These are phyloP conservation scores for Acacia pycnantha DNA, from an alignment of 331 rosid species.

Conservation along the genomic window DNA sequence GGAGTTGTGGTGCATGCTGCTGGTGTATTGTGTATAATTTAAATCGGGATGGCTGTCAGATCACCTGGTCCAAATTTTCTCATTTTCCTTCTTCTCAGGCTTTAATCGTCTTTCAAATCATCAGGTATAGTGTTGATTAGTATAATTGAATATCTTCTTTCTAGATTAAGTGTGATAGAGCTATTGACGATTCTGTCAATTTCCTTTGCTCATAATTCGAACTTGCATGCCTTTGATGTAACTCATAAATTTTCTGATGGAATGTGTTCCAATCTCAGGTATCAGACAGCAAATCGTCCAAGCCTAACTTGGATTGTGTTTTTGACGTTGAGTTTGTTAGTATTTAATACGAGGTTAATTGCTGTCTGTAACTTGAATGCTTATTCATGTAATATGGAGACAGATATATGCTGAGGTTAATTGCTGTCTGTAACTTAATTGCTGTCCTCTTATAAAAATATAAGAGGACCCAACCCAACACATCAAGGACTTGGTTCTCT, in stretches of 20 bases:
- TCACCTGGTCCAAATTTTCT: conserved; percentile 32
- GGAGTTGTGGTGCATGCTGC: conserved; percentile 13
- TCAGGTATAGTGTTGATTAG: conserved; percentile 31
- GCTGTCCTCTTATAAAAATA: too few species aligned
- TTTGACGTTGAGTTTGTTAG: conserved; percentile 25
- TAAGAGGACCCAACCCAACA: too few species aligned
- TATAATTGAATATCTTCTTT: background rate
- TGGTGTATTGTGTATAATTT: conserved; percentile 26
- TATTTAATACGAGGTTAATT: conserved; percentile 16
- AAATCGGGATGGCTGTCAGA: conserved; percentile 25
- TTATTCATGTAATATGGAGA: background rate
- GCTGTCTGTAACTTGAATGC: conserved; percentile 18
- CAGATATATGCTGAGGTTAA: conserved; percentile 14
- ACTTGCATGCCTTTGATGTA: background rate
- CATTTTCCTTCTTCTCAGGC: conserved; percentile 20
- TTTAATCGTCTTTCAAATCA: conserved; percentile 27
- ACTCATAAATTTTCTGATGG: conserved; percentile 4
- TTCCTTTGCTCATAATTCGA: conserved; percentile 4
- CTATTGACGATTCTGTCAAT: conserved; percentile 17
- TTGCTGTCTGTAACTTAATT: too few species aligned
- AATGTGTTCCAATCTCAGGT: conserved; percentile 31
- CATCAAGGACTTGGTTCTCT: too few species aligned
- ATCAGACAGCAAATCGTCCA: conserved; percentile 4
- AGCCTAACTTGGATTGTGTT: conserved; percentile 22
- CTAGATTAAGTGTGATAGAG: conserved; percentile 18